Evolutionary conservation across 2,329 filamentous ascomycete genomes (phyloP).

Genomic region (Sordariomycetes sp.): DNA sequence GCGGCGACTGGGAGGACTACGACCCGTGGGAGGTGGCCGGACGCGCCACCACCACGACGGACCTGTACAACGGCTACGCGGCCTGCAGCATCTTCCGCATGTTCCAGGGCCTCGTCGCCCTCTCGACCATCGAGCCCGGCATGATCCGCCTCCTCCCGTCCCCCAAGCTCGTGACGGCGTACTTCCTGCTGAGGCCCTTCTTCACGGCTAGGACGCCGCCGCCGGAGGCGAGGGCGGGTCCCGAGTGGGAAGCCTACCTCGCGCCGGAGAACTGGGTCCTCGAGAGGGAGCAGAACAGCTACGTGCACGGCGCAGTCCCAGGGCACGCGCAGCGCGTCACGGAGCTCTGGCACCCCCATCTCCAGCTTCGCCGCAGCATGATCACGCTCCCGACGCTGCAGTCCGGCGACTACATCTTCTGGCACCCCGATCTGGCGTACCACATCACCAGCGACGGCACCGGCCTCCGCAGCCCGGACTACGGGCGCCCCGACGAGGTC

Average conservation of each 20-base stretch:
- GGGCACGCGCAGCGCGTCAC: constrained; percentile 45
- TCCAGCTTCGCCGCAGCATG: constrained; percentile 36
- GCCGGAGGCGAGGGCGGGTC: constrained; percentile 18
- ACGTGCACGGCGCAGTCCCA: constrained; percentile 44
- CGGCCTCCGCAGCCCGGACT: constrained; percentile 13
- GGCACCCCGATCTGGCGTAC: constrained; percentile 46
- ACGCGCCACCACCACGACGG: constrained; percentile 36
- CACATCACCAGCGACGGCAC: constrained; percentile 31
- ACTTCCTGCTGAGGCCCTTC: constrained; percentile 54
- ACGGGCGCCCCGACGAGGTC: constrained; percentile 19
- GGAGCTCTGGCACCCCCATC: constrained; percentile 43
- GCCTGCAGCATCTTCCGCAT: constrained; percentile 45
- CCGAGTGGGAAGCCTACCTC: constrained; percentile 37
- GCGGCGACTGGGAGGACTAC: constrained; percentile 38
- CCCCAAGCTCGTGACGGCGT: constrained; percentile 60
- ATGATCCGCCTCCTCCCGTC: constrained; percentile 65
- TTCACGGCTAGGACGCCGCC: constrained; percentile 32
- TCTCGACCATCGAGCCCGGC: constrained; percentile 43
- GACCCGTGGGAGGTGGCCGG: constrained; percentile 42
- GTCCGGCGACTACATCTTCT: constrained; percentile 43
- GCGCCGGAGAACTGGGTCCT: constrained; percentile 29
- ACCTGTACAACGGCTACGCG: constrained; percentile 44
- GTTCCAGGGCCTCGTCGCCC: constrained; percentile 42
- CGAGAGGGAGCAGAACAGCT: constrained; percentile 35
- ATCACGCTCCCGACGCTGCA: constrained; percentile 40